Evolutionary conservation across 352 stramenopile genomes (phyloP).

Genomic region (Phytopythium vexans): DNA sequence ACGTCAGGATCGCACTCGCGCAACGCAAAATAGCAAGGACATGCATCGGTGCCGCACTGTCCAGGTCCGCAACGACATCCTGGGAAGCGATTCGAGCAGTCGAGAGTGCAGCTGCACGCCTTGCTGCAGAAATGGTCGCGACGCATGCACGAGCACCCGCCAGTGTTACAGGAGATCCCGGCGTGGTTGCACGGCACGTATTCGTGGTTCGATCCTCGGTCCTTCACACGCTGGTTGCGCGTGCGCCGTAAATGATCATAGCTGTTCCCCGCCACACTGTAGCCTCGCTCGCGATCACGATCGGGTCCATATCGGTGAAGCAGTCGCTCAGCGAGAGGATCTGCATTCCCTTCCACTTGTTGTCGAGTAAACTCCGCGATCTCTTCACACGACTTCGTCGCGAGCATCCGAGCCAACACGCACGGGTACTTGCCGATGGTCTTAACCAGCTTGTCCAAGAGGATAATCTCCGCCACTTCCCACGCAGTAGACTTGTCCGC

Average conservation of each 20-base stretch:
- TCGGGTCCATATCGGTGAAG: not conserved
- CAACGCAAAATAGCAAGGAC: conserved; percentile 66
- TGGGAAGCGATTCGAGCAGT: conserved; percentile 77
- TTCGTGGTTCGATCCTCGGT: conserved; percentile 72
- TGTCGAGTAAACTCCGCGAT: conserved; percentile 20
- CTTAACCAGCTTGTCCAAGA: conserved; percentile 40
- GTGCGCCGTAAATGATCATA: conserved; percentile 68
- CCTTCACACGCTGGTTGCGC: conserved; percentile 76
- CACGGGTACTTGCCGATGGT: conserved; percentile 40
- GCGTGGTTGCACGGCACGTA: conserved; percentile 67
- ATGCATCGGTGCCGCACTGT: conserved; percentile 52
- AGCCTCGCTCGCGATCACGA: conserved; percentile 18
- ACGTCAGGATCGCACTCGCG: conserved; percentile 74
- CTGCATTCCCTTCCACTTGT: not conserved
- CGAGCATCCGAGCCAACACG: conserved; percentile 31
- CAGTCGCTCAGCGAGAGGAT: not conserved
- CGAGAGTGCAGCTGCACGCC: conserved; percentile 50
- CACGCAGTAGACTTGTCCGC: conserved; percentile 12
- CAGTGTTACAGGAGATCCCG: conserved; percentile 49
- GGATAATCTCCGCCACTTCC: conserved; percentile 32
- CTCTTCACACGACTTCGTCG: conserved; percentile 39
- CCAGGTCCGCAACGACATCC: conserved; percentile 61
- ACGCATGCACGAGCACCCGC: conserved; percentile 75
- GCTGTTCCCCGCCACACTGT: conserved; percentile 51
- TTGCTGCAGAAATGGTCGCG: conserved; percentile 80